Percentiles rank a stretch among this genome's conserved stretches.
These are phyloP conservation scores for Passiflora organensis DNA, from an alignment of 345 rosid genomes.

Conservation along the genomic window DNA sequence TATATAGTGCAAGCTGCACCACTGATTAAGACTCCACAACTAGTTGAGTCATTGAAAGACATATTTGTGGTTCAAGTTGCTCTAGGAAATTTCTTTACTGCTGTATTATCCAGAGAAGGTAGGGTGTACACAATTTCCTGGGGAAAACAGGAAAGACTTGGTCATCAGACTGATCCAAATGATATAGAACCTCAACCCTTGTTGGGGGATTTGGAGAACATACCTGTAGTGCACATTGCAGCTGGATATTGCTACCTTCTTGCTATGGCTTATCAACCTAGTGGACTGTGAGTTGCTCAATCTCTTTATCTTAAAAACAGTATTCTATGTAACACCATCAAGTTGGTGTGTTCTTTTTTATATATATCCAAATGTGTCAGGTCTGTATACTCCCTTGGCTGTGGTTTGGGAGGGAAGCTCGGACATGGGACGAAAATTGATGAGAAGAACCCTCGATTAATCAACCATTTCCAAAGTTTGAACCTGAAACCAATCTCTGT, in stretches of 20 bases:
- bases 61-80: constrained; percentile 91
- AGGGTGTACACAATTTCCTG: constrained; percentile 89
- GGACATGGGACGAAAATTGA: constrained; percentile 75
- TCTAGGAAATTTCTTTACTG: constrained; percentile 86
- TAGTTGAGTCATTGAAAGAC: constrained; percentile 69
- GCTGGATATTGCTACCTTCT: constrained; percentile 97
- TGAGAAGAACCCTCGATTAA: constrained; percentile 84
- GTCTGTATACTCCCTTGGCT: constrained; percentile 96
- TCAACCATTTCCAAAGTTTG: constrained; percentile 64
- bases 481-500: constrained; percentile 83
- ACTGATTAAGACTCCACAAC: constrained; percentile 60
- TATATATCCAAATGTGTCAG: too few species aligned
- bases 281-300: constrained; percentile 75
- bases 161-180: constrained; percentile 72
- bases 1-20: constrained; percentile 57
- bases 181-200: constrained; percentile 76
- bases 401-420: constrained; percentile 97
- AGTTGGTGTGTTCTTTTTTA: too few species aligned
- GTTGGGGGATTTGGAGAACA: constrained; percentile 81
- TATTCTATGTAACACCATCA: neutral
- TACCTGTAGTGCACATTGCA: constrained; percentile 81
- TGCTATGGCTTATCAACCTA: constrained; percentile 83
- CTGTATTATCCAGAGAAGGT: constrained; percentile 90
- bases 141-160: constrained; percentile 75
- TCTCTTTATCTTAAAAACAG: constrained; percentile 4